Conservation (phyloP, 768 basidiomycete species). For the Neoboletus subvelutipes region DNA sequence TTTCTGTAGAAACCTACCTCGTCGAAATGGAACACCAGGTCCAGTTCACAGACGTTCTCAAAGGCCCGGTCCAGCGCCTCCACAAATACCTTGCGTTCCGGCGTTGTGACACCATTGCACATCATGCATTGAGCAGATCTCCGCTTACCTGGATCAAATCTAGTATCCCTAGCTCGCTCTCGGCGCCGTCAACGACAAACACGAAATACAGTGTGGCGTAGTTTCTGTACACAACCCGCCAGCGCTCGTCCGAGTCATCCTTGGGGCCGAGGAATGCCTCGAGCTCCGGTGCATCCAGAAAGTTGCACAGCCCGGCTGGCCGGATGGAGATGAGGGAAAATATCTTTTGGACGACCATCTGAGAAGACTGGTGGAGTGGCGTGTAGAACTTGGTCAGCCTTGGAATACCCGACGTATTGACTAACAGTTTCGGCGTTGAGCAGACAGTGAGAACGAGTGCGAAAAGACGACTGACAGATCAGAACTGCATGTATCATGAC, state of each 20-base stretch:
- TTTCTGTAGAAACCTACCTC: constrained; percentile 54
- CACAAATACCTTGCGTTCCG: constrained; percentile 72
- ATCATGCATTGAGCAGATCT: background rate
- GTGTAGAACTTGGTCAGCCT: constrained; percentile 89
- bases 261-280: constrained; percentile 65
- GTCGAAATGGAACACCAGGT: constrained; percentile 98
- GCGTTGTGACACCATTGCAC: background rate
- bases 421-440: constrained; percentile 40
- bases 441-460: constrained; percentile 17
- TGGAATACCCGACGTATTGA: constrained; percentile 90
- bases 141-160: constrained; percentile 89
- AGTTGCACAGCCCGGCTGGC: constrained; percentile 87
- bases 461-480: constrained; percentile 58
- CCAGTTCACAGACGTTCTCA: constrained; percentile 97
- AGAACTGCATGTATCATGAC: constrained; percentile 83
- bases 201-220: constrained; percentile 98
- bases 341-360: constrained; percentile 81
- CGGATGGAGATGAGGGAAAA: constrained; percentile 84
- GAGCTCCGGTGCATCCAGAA: constrained; percentile 89
- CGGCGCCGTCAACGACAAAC: constrained; percentile 93
- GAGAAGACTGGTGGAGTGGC: constrained; percentile 58
- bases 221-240: constrained; percentile 90
- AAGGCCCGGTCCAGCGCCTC: constrained; percentile 95
- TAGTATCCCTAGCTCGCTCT: constrained; percentile 94
- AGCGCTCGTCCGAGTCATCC: constrained; percentile 55